Conservation (phyloP, 352 stramenopile genomes). For the Globisporangium barbulae region DNA sequence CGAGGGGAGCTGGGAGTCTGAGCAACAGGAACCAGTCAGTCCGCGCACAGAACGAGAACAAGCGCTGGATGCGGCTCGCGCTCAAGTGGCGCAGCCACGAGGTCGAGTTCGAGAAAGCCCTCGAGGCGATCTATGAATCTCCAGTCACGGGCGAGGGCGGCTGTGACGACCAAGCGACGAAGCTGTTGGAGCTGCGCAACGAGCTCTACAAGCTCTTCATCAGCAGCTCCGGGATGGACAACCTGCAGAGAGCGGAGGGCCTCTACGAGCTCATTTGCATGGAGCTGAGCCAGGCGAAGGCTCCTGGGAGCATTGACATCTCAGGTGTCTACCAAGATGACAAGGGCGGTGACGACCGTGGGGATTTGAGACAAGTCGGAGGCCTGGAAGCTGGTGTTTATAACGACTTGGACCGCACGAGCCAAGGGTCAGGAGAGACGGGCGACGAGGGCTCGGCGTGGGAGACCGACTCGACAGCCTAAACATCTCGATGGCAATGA, state of each 20-base stretch:
- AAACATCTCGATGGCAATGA: background rate
- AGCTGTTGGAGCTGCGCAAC: slow-evolving; percentile 15
- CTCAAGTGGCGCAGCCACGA: slow-evolving; percentile 54
- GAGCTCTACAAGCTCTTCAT: slow-evolving; percentile 20
- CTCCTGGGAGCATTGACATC: background rate
- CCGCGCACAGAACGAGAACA: slow-evolving; percentile 38
- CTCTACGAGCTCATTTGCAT: slow-evolving; percentile 3
- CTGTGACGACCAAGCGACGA: slow-evolving; percentile 1
- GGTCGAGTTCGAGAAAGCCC: slow-evolving; percentile 37
- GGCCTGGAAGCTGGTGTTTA: background rate
- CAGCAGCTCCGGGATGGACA: background rate
- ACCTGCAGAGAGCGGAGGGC: slow-evolving; percentile 15
- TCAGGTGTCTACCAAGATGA: background rate
- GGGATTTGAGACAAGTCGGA: background rate
- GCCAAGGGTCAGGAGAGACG: background rate
- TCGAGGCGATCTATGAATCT: slow-evolving; percentile 45
- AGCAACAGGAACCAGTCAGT: slow-evolving; percentile 14
- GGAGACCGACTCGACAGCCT: slow-evolving; percentile 11
- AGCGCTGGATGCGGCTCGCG: slow-evolving; percentile 47
- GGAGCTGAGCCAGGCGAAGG: background rate
- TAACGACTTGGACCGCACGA: background rate
- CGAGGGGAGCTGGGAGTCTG: background rate
- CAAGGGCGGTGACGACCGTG: background rate
- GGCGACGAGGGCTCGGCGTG: slow-evolving; percentile 10
- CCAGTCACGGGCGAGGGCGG: background rate